Evolutionary conservation across 2,329 filamentous ascomycete genomes (phyloP).

Genomic region (Xylaria sp.): DNA sequence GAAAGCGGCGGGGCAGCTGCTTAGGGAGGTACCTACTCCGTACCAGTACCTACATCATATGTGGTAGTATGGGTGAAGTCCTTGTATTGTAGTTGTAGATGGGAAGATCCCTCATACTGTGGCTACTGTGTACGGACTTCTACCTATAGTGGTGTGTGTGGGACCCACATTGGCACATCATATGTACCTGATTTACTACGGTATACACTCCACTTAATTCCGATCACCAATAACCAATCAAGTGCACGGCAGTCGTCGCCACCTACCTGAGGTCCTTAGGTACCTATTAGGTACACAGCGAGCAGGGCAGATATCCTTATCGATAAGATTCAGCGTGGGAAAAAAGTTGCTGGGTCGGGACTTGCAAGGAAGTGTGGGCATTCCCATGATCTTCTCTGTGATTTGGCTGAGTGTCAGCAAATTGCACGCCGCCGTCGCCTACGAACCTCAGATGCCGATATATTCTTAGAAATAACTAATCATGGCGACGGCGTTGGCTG

Average conservation of each 20-base stretch:
- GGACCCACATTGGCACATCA: no score
- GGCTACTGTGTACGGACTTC: no score
- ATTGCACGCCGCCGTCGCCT: neutral
- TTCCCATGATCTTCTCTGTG: neutral
- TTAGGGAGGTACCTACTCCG: no score
- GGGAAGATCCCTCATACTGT: no score
- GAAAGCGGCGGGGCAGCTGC: no score
- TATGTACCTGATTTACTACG: no score
- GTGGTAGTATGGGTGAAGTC: no score
- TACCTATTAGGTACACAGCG: no score
- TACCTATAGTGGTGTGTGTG: neutral
- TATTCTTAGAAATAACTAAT: constrained; percentile 18
- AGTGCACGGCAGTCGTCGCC: neutral
- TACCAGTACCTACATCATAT: no score
- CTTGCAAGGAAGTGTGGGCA: constrained; percentile 1
- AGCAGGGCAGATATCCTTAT: constrained; percentile 7
- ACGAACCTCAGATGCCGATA: constrained; percentile 18
- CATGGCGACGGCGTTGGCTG: constrained; percentile 87
- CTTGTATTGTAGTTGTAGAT: no score
- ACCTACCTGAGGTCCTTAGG: no score
- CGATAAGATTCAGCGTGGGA: constrained; percentile 22
- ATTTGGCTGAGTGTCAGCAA: neutral
- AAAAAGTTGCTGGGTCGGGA: constrained; percentile 29
- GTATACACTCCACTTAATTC: neutral
- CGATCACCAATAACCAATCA: no score